A percentile compares a stretch with the other conserved stretches of the same genome.
Conservation (phyloP, 768 basidiomycete species). For the Amanita molliuscula region DNA sequence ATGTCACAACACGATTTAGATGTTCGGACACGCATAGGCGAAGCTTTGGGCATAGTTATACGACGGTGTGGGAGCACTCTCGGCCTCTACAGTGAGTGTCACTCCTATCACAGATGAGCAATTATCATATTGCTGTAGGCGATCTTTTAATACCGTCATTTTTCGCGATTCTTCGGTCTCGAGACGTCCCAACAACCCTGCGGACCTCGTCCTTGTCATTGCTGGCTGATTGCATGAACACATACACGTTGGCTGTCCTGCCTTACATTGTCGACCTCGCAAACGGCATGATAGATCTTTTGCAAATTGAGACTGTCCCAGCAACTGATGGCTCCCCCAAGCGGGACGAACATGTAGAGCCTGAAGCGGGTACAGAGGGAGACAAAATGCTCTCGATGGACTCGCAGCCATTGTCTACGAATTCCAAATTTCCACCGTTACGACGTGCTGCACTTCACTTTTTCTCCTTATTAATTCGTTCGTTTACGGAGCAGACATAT, state of each 20-base stretch:
- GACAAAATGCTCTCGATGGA: slow-evolving; percentile 31
- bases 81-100: slow-evolving; percentile 49
- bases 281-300: slow-evolving; percentile 63
- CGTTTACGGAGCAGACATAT: slow-evolving; percentile 41
- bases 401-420: slow-evolving; percentile 42
- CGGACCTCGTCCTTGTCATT: slow-evolving; percentile 53
- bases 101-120: neutral
- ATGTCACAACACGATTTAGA: slow-evolving; percentile 61
- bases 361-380: slow-evolving; percentile 7
- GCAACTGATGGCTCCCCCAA: slow-evolving; percentile 7
- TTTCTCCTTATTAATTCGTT: slow-evolving; percentile 57
- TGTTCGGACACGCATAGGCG: slow-evolving; percentile 65
- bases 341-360: neutral
- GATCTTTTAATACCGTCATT: slow-evolving; percentile 66
- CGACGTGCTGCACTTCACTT: slow-evolving; percentile 85
- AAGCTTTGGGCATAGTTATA: slow-evolving; percentile 75
- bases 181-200: slow-evolving; percentile 59
- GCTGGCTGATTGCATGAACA: slow-evolving; percentile 63
- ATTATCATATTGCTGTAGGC: slow-evolving; percentile 28
- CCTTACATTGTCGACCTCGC: slow-evolving; percentile 54
- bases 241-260: slow-evolving; percentile 50
- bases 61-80: slow-evolving; percentile 62
- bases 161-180: slow-evolving; percentile 47
- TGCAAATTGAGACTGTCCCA: slow-evolving; percentile 51
- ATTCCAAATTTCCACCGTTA: slow-evolving; percentile 67